Percentiles rank a stretch among this genome's conserved stretches.
Evolutionary conservation across 2,329 filamentous ascomycete genomes (phyloP).

Genomic region (Grosmannia penicillata): DNA sequence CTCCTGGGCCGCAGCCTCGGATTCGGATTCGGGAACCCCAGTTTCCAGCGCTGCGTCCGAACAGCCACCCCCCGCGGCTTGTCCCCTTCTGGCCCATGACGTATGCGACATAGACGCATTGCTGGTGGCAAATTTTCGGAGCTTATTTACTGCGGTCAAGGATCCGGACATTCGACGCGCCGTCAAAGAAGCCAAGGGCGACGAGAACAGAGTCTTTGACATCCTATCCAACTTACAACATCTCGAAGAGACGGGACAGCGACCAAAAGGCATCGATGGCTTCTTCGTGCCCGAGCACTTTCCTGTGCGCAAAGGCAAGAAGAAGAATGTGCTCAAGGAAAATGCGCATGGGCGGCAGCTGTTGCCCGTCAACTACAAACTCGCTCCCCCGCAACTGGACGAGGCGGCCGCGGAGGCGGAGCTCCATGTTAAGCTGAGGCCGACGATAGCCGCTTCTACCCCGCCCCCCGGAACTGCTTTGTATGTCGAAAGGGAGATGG

Average conservation of each 20-base stretch:
- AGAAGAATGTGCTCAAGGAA: constrained; percentile 28
- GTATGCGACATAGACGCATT: constrained; percentile 23
- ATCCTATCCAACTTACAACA: constrained; percentile 67
- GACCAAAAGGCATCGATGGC: constrained; percentile 64
- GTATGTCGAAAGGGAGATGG: background rate
- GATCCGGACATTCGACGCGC: constrained; percentile 50
- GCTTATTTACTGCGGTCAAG: constrained; percentile 59
- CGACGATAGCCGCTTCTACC: background rate
- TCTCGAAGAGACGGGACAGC: constrained; percentile 51
- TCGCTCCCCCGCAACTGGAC: constrained; percentile 22
- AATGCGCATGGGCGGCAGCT: constrained; percentile 14
- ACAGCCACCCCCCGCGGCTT: constrained; percentile 18
- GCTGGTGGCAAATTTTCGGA: constrained; percentile 37
- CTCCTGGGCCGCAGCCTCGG: too few species aligned
- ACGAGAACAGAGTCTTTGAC: constrained; percentile 59
- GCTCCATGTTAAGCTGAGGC: background rate
- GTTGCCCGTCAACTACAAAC: constrained; percentile 22
- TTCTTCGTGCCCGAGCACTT: constrained; percentile 45
- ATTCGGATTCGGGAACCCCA: constrained; percentile 4
- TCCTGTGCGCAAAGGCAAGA: constrained; percentile 4
- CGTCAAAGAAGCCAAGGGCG: constrained; percentile 51
- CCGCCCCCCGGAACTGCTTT: background rate
- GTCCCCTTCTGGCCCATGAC: too few species aligned
- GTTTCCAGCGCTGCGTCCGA: constrained; percentile 12
- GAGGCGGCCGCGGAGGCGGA: constrained; percentile 8